phyloP scores from a whole-genome alignment of 2,329 filamentous ascomycete genomes.

The Cytospora piceicola region DNA sequence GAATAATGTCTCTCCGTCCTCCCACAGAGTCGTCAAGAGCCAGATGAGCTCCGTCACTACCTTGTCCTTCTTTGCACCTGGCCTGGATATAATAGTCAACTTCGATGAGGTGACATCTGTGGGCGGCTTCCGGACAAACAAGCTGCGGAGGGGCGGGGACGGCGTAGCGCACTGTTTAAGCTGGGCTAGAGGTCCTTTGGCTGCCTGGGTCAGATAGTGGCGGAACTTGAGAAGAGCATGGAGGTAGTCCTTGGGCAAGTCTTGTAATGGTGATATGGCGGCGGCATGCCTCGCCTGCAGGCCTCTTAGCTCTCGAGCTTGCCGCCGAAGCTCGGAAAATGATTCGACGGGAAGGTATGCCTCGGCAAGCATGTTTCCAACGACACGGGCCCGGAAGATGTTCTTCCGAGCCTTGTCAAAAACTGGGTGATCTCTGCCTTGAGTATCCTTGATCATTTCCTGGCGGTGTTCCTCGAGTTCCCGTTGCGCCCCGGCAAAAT shows the following conservation, averaged over 20 bases:
- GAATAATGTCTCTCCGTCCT: conserved; percentile 40
- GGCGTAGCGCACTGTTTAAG: conserved; percentile 37
- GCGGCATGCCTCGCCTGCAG: conserved; percentile 42
- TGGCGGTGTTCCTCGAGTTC: conserved; percentile 52
- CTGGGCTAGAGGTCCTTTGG: conserved; percentile 38
- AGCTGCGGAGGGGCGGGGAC: conserved; percentile 47
- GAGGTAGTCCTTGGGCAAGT: conserved; percentile 46
- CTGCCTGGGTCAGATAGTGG: conserved; percentile 40
- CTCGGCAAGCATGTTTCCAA: conserved; percentile 40
- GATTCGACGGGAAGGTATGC: conserved; percentile 43
- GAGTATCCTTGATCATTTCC: conserved; percentile 47
- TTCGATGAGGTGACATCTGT: conserved; percentile 30
- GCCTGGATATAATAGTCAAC: conserved; percentile 33
- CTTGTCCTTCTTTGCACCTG: conserved; percentile 32
- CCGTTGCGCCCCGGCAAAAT: conserved; percentile 52
- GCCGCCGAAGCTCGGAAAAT: conserved; percentile 45
- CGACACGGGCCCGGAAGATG: conserved; percentile 46
- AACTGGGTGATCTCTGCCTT: conserved; percentile 39
- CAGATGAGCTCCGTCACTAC: conserved; percentile 39
- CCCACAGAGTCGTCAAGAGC: conserved; percentile 45
- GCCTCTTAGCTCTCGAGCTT: conserved; percentile 34
- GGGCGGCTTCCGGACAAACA: conserved; percentile 40
- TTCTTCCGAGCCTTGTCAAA: conserved; percentile 28
- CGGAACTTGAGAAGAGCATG: conserved; percentile 46
- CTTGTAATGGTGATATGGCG: conserved; percentile 39